Evolutionary conservation across 108 stramenopile genomes (phyloP).

Genomic region (Pseudonitzschia multistriata): DNA sequence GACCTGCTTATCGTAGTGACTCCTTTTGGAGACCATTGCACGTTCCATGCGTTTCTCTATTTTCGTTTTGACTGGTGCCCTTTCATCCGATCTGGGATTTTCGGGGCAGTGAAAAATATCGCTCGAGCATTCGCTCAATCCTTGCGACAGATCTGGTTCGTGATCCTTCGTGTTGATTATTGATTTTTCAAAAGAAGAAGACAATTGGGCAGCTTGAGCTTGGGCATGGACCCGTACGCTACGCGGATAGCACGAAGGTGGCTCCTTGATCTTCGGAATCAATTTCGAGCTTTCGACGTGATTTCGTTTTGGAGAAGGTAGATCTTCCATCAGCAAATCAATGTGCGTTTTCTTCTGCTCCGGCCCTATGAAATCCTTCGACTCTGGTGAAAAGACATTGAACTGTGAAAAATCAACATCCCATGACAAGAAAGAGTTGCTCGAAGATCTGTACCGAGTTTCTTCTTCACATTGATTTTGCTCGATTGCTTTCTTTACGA

Average conservation of each 20-base stretch:
- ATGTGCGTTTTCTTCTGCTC: not conserved
- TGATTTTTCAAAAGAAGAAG: not conserved
- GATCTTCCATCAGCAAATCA: slow-evolving; percentile 7
- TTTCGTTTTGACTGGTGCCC: slow-evolving; percentile 10
- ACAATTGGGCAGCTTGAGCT: slow-evolving; percentile 1
- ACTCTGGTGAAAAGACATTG: not conserved
- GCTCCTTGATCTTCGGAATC: slow-evolving; percentile 3
- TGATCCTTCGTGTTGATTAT: not conserved
- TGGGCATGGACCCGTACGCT: slow-evolving; percentile 7
- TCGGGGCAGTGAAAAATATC: slow-evolving; percentile 9
- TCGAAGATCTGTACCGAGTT: not conserved
- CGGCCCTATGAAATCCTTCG: not conserved
- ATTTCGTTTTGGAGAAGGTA: not conserved
- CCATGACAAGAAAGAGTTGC: not conserved
- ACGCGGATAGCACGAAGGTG: not conserved
- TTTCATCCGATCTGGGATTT: not conserved
- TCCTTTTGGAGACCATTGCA: not conserved
- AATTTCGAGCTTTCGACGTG: not conserved
- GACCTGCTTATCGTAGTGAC: not conserved
- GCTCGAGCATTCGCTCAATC: slow-evolving; percentile 9
- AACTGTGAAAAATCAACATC: slow-evolving; percentile 8
- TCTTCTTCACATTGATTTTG: not conserved
- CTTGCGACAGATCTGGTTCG: not conserved
- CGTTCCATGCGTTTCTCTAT: slow-evolving; percentile 39
- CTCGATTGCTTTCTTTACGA: not conserved